Evolutionary conservation across 148 eudicot species (phyloP).

Genomic region (Mesembryanthemum crystallinum): DNA sequence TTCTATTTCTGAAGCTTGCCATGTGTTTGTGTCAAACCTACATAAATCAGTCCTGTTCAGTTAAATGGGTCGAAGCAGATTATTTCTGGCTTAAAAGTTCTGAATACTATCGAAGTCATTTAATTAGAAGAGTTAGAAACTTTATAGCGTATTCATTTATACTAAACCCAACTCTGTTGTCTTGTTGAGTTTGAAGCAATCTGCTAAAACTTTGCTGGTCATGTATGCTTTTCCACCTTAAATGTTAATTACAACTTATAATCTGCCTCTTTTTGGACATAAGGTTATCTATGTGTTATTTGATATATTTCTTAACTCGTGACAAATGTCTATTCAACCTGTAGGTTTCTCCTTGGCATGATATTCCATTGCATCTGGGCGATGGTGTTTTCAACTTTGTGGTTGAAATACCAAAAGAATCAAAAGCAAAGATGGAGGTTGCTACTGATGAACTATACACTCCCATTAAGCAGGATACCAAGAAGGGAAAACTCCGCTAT

Average conservation of each 20-base stretch:
- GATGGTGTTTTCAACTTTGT: conserved; percentile 85
- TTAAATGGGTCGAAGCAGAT: no score
- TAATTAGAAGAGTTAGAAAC: neutral
- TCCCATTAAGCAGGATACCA: conserved; percentile 94
- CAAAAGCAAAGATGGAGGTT: conserved; percentile 98
- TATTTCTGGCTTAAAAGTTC: no score
- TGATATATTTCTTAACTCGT: neutral
- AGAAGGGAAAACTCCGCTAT: conserved; percentile 93
- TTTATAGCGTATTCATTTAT: neutral
- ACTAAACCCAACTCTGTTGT: neutral
- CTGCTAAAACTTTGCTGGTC: neutral
- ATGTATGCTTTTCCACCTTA: neutral
- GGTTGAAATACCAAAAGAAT: conserved; percentile 95
- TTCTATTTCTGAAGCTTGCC: no score
- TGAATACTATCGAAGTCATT: no score
- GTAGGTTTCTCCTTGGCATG: conserved; percentile 99
- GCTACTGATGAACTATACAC: conserved; percentile 90
- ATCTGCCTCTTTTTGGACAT: neutral
- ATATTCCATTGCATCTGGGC: conserved; percentile 76
- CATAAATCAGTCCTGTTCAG: no score
- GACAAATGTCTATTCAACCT: neutral
- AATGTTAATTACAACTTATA: neutral
- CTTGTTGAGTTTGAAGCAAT: neutral
- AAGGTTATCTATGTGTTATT: neutral
- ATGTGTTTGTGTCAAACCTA: no score